Conservation (phyloP, 108 stramenopile genomes). For the Chaetoceros tenuissimus region DNA sequence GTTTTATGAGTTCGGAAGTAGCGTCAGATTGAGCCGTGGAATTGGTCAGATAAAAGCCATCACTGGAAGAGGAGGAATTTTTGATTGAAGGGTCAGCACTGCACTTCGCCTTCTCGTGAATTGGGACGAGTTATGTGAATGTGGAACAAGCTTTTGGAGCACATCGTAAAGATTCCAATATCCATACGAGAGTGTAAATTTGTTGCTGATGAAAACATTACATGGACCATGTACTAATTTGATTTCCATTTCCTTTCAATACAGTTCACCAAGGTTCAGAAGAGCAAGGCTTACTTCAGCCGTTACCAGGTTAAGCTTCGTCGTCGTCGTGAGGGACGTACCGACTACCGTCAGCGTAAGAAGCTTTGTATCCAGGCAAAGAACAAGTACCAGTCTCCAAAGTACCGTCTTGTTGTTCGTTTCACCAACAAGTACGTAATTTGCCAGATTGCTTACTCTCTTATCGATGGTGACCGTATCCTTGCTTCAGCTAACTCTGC, state of each 20-base stretch:
- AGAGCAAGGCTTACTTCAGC: slow-evolving; percentile 97
- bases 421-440: slow-evolving; percentile 90
- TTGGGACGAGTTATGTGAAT: too few relatives aligned
- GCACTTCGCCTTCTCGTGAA: too few relatives aligned
- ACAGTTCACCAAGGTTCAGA: slow-evolving; percentile 89
- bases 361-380: slow-evolving; percentile 93
- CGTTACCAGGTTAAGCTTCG: slow-evolving; percentile 99
- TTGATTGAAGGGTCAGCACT: too few relatives aligned
- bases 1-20: too few relatives aligned
- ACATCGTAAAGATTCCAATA: too few relatives aligned
- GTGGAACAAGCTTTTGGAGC: too few relatives aligned
- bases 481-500: slow-evolving; percentile 78
- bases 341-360: slow-evolving; percentile 99
- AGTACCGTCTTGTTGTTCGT: slow-evolving; percentile 97
- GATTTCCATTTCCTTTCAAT: slow-evolving; percentile 2
- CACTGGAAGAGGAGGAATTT: too few relatives aligned
- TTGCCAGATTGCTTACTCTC: slow-evolving; percentile 94
- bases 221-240: too few relatives aligned
- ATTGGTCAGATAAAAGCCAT: too few relatives aligned
- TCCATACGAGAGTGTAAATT: too few relatives aligned
- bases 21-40: too few relatives aligned
- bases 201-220: too few relatives aligned
- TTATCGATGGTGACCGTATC: slow-evolving; percentile 95
- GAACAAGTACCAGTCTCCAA: slow-evolving; percentile 99
- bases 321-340: slow-evolving; percentile 98